Evolutionary conservation across 352 stramenopile species (phyloP).

Genomic region (Globisporangium mamillatum): DNA sequence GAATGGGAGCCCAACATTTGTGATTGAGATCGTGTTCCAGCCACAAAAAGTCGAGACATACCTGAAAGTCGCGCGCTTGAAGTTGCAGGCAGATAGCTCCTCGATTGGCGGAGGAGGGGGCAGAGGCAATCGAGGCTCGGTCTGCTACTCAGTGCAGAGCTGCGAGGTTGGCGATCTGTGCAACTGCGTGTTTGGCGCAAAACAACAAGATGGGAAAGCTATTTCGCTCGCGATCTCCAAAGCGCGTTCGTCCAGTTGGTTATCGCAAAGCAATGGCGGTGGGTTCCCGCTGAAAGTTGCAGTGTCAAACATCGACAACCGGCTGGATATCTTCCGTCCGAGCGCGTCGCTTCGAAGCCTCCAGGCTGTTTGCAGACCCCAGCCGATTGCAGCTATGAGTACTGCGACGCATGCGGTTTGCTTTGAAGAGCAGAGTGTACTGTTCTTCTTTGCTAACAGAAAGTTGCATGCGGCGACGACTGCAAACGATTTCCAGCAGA

Average conservation of each 20-base stretch:
- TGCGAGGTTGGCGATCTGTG: slow-evolving; percentile 51
- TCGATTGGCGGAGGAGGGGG: slow-evolving; percentile 12
- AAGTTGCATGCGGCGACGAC: slow-evolving; percentile 32
- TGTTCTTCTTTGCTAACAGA: slow-evolving; percentile 35
- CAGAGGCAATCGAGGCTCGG: slow-evolving; percentile 18
- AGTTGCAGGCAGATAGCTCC: slow-evolving; percentile 46
- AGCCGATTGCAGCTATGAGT: slow-evolving; percentile 24
- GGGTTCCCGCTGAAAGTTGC: slow-evolving; percentile 27
- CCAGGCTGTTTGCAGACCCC: slow-evolving; percentile 26
- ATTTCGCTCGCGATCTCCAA: slow-evolving; percentile 36
- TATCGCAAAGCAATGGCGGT: background rate
- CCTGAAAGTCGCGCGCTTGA: slow-evolving; percentile 53
- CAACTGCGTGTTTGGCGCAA: slow-evolving; percentile 45
- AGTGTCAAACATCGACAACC: slow-evolving; percentile 36
- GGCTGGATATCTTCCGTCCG: slow-evolving; percentile 34
- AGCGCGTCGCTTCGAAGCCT: slow-evolving; percentile 37
- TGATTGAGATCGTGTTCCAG: slow-evolving; percentile 67
- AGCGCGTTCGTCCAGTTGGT: background rate
- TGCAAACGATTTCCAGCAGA: slow-evolving; percentile 15
- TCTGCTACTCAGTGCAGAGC: slow-evolving; percentile 50
- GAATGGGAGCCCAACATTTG: slow-evolving; percentile 41
- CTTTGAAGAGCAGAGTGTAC: slow-evolving; percentile 33
- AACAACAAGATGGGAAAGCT: slow-evolving; percentile 18
- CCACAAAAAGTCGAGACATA: slow-evolving; percentile 34
- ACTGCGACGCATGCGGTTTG: slow-evolving; percentile 33